Conservation (phyloP, 73 alveolate genomes). For the Effrenium voratum region DNA sequence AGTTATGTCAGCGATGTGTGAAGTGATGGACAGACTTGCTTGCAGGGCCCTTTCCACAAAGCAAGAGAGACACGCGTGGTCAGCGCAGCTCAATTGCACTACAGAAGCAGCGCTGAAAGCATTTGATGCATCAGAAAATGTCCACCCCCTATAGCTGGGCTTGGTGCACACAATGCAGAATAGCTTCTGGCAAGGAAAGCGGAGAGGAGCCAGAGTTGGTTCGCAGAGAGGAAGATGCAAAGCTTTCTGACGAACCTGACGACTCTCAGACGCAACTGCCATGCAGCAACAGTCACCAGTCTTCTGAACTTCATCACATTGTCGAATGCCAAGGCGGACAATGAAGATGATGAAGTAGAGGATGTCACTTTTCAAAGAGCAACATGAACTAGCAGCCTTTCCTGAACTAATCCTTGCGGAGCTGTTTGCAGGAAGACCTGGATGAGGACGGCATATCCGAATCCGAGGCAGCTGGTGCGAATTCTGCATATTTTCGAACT, state of each 20-base stretch:
- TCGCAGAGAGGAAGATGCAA: slow-evolving; percentile 17
- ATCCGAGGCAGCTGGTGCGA: slow-evolving; percentile 3
- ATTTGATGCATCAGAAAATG: not conserved
- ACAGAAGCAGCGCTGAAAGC: not conserved
- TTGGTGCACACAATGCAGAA: no score
- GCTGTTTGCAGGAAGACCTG: not conserved
- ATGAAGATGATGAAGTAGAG: no score
- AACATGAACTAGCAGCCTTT: not conserved
- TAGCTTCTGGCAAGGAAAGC: not conserved
- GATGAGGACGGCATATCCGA: not conserved
- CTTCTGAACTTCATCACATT: not conserved
- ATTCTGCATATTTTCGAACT: not conserved
- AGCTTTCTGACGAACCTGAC: slow-evolving; percentile 72
- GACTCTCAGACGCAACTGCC: slow-evolving; percentile 16
- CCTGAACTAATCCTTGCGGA: not conserved
- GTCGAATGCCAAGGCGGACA: no score
- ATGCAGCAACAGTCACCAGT: not conserved
- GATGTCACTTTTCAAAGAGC: no score
- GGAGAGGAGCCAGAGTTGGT: slow-evolving; percentile 16
- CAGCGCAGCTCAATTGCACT: not conserved
- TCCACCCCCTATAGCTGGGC: no score
- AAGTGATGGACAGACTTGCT: not conserved
- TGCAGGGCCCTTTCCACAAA: slow-evolving; percentile 61
- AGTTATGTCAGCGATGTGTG: not conserved
- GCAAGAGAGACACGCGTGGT: slow-evolving; percentile 32